Percentiles rank a stretch among this genome's conserved stretches.
Conservation (phyloP, 1,284 basidiomycete genomes). For the Tetrapyrgos nigripes region DNA sequence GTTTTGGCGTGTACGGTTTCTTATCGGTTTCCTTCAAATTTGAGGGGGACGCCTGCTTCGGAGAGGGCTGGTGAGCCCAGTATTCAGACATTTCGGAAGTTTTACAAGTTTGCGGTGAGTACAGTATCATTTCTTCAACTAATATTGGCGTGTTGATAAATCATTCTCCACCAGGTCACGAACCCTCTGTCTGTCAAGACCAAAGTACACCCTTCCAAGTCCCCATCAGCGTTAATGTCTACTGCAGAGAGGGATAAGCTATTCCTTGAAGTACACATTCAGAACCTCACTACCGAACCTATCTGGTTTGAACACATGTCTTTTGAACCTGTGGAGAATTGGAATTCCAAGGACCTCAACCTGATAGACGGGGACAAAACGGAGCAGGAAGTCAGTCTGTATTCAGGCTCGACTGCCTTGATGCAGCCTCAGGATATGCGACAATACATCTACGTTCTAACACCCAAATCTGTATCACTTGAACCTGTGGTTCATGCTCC, state of each 20-base stretch:
- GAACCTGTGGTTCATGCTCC: constrained; percentile 62
- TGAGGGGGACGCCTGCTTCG: constrained; percentile 48
- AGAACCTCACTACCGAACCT: constrained; percentile 80
- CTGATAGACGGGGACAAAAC: constrained; percentile 33
- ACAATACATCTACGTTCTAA: constrained; percentile 86
- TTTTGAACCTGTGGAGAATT: constrained; percentile 77
- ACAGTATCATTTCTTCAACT: constrained; percentile 23
- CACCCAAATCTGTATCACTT: constrained; percentile 52
- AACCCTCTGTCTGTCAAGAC: constrained; percentile 92
- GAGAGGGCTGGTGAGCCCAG: constrained; percentile 61
- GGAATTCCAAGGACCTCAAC: constrained; percentile 66
- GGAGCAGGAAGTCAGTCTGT: constrained; percentile 39
- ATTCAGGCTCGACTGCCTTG: constrained; percentile 66
- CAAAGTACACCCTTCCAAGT: constrained; percentile 79
- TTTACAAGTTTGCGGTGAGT: constrained; percentile 88
- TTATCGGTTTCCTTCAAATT: constrained; percentile 67
- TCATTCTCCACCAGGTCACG: constrained; percentile 64
- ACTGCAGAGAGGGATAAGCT: constrained; percentile 73
- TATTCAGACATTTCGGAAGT: constrained; percentile 81
- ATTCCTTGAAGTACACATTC: constrained; percentile 88
- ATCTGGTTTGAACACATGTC: constrained; percentile 80
- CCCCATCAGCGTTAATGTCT: constrained; percentile 72
- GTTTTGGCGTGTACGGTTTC: constrained; percentile 79
- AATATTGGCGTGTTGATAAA: background rate
- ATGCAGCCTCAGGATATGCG: constrained; percentile 84